Conservation (phyloP, 164 flowering plant species). For the Taxillus chinensis region DNA sequence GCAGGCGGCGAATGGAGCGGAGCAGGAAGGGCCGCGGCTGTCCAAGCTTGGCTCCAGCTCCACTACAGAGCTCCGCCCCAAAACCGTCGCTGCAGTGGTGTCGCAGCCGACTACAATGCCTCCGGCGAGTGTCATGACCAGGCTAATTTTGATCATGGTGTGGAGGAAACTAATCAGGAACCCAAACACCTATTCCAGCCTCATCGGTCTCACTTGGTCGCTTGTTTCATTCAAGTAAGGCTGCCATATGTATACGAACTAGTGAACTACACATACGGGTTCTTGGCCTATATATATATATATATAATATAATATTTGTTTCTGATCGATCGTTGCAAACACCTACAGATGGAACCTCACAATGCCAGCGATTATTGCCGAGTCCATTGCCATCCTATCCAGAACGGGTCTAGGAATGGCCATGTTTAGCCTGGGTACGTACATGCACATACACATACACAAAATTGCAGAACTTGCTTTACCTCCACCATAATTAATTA, state of each 20-base stretch:
- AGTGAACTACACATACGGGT: no score
- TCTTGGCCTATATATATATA: no score
- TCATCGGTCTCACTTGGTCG: slow-evolving; percentile 88
- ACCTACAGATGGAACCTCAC: slow-evolving; percentile 52
- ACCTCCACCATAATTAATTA: no score
- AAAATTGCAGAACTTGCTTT: no score
- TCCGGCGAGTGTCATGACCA: slow-evolving; percentile 90
- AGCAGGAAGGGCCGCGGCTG: slow-evolving; percentile 38
- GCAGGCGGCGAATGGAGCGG: slow-evolving; percentile 21
- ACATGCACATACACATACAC: neutral
- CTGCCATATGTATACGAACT: no score
- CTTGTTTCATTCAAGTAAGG: slow-evolving; percentile 65
- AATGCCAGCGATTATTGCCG: slow-evolving; percentile 76
- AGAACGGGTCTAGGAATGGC: slow-evolving; percentile 99
- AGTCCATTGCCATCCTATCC: slow-evolving; percentile 69
- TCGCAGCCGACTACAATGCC: slow-evolving; percentile 58
- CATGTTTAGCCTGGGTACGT: slow-evolving; percentile 91
- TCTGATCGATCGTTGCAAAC: no score
- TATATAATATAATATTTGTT: no score
- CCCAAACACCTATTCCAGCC: slow-evolving; percentile 91
- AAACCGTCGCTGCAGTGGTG: slow-evolving; percentile 23
- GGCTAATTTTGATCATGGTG: slow-evolving; percentile 91
- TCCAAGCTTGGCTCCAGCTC: slow-evolving; percentile 74
- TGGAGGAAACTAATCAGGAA: slow-evolving; percentile 92
- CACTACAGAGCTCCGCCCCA: slow-evolving; percentile 64